Conservation (phyloP, 225 moss, liverwort and hornwort genomes). For the Climacium dendroides region DNA sequence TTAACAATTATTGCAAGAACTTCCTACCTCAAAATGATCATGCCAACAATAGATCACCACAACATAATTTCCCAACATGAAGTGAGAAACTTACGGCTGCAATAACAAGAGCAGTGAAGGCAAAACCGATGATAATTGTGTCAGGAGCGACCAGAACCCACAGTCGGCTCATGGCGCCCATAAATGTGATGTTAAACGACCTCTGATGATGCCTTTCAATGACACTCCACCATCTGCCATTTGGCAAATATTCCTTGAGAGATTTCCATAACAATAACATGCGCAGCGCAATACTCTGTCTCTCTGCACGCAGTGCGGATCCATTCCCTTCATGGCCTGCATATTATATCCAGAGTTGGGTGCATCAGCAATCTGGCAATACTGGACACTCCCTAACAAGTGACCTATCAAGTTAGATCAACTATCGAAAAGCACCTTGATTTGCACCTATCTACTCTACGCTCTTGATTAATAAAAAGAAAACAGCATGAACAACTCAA, state of each 20-base stretch:
- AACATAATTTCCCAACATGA: background rate
- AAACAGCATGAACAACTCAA: background rate
- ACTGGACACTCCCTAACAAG: background rate
- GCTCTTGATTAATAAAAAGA: background rate
- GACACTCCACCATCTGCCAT: conserved; percentile 81
- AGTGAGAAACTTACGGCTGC: conserved; percentile 69
- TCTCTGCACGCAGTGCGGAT: conserved; percentile 15
- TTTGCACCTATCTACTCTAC: background rate
- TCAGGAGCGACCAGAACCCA: conserved; percentile 82
- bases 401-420: background rate
- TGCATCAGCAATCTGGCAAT: background rate
- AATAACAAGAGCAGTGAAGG: conserved; percentile 67
- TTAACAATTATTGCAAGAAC: background rate
- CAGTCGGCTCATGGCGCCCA: conserved; percentile 63
- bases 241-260: conserved; percentile 45
- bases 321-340: conserved; percentile 45
- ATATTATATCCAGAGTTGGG: background rate
- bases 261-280: conserved; percentile 22
- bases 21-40: background rate
- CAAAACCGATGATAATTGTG: conserved; percentile 41
- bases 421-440: background rate
- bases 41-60: background rate
- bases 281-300: conserved; percentile 1
- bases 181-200: conserved; percentile 48
- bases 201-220: conserved; percentile 34